These are phyloP conservation scores for Biscutella laevigata DNA, from an alignment of 441 rosid genomes.

Conservation along the genomic window DNA sequence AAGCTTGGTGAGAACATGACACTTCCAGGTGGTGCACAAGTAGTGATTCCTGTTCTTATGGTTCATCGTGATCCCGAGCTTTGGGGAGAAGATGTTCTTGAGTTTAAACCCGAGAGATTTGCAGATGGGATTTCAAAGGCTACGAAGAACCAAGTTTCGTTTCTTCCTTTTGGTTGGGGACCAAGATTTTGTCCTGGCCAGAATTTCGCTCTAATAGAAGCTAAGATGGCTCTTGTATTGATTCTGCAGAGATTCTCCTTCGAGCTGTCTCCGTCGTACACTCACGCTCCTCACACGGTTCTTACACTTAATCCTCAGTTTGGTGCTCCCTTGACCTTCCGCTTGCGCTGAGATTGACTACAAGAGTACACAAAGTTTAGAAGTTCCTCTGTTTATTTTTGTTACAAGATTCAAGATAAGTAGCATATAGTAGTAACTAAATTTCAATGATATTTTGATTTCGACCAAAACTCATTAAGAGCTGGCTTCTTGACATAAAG, in stretches of 20 bases:
- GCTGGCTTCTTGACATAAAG: too few relatives aligned
- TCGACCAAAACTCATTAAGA: too few relatives aligned
- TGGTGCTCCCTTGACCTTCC: constrained; percentile 35
- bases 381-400: neutral
- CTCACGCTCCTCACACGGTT: constrained; percentile 29
- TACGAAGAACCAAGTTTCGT: constrained; percentile 30
- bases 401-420: too few relatives aligned
- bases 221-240: constrained; percentile 36
- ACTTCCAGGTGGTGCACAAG: constrained; percentile 25
- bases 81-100: constrained; percentile 40
- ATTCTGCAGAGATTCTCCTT: constrained; percentile 32
- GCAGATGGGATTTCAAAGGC: constrained; percentile 40
- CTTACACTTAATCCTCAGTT: constrained; percentile 32
- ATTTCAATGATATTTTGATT: too few relatives aligned
- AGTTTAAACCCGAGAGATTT: constrained; percentile 45
- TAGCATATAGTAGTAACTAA: too few relatives aligned
- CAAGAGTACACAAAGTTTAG: neutral
- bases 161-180: constrained; percentile 40
- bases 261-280: constrained; percentile 35
- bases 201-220: constrained; percentile 35
- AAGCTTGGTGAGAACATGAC: constrained; percentile 26
- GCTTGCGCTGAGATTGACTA: constrained; percentile 3
- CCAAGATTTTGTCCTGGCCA: constrained; percentile 44
- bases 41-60: constrained; percentile 25
- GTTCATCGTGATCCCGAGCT: constrained; percentile 34